These are phyloP conservation scores for Betula pendula DNA, from an alignment of 306 rosid genomes.

Conservation along the genomic window DNA sequence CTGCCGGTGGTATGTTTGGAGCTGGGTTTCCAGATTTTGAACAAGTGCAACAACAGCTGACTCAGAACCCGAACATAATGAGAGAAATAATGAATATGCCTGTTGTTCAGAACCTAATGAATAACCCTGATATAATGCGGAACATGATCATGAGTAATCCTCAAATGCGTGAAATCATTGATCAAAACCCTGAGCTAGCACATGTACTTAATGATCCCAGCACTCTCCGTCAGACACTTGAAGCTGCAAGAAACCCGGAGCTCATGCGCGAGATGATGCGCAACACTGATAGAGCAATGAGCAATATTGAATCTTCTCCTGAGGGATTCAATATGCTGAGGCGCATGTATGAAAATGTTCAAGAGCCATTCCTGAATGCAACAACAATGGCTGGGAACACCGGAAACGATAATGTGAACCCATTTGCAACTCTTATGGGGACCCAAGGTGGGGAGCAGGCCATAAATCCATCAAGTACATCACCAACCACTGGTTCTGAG, in stretches of 20 bases:
- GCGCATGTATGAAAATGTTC: conserved; percentile 93
- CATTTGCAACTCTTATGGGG: conserved; percentile 51
- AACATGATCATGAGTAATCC: conserved; percentile 81
- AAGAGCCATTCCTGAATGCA: conserved; percentile 89
- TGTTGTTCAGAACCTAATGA: conserved; percentile 68
- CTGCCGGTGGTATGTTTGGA: conserved; percentile 57
- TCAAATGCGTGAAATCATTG: conserved; percentile 85
- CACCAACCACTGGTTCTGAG: conserved; percentile 59
- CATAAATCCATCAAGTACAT: conserved; percentile 51
- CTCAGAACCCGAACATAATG: conserved; percentile 64
- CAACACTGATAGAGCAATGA: conserved; percentile 90
- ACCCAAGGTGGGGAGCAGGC: conserved; percentile 55
- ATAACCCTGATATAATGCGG: conserved; percentile 70
- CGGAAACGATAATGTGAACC: conserved; percentile 50
- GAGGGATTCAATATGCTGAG: conserved; percentile 93
- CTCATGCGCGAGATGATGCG: conserved; percentile 98
- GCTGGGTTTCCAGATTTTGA: conserved; percentile 69
- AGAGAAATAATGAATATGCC: conserved; percentile 81
- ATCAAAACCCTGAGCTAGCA: conserved; percentile 80
- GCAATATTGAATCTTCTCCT: conserved; percentile 88
- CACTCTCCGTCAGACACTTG: conserved; percentile 81
- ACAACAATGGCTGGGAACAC: conserved; percentile 78
- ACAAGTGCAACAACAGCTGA: conserved; percentile 73
- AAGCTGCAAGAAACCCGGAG: conserved; percentile 90
- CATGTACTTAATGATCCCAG: conserved; percentile 86